phyloP scores from a whole-genome alignment of 768 basidiomycete species.

The Postia placenta region DNA sequence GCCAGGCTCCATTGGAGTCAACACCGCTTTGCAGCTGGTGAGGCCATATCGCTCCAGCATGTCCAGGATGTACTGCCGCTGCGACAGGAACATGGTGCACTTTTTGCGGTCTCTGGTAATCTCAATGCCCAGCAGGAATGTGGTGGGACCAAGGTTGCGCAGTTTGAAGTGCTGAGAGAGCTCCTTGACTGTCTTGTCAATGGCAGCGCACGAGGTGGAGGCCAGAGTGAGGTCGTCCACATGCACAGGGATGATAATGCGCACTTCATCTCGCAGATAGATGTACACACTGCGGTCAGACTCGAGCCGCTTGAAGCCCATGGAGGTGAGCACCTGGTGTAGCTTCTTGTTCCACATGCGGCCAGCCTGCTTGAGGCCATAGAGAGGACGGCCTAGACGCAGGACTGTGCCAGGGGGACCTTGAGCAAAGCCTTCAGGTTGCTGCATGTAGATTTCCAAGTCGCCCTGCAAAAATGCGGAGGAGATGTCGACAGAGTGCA shows the following conservation, averaged over 20 bases:
- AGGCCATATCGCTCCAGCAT: constrained; percentile 10
- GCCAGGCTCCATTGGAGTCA: constrained; percentile 9
- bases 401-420: background rate
- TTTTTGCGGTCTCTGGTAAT: constrained; percentile 14
- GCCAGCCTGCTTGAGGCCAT: constrained; percentile 13
- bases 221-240: constrained; percentile 1
- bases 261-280: background rate
- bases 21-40: background rate
- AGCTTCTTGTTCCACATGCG: constrained; percentile 14
- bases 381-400: constrained; percentile 1
- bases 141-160: constrained; percentile 1
- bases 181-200: constrained; percentile 5
- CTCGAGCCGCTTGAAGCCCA: background rate
- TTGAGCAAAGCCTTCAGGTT: constrained; percentile 7
- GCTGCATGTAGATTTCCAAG: constrained; percentile 23
- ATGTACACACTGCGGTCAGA: constrained; percentile 2
- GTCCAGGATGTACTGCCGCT: constrained; percentile 10
- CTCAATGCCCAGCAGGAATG: constrained; percentile 18
- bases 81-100: constrained; percentile 16
- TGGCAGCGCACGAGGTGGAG: constrained; percentile 1
- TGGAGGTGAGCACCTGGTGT: background rate
- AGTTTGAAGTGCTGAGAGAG: constrained; percentile 6
- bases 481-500: background rate
- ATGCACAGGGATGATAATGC: background rate
- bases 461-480: constrained; percentile 17